Percentiles rank a stretch among this genome's conserved stretches.
phyloP scores from a whole-genome alignment of 2,329 filamentous ascomycete species.

The Grosmannia penicillata region DNA sequence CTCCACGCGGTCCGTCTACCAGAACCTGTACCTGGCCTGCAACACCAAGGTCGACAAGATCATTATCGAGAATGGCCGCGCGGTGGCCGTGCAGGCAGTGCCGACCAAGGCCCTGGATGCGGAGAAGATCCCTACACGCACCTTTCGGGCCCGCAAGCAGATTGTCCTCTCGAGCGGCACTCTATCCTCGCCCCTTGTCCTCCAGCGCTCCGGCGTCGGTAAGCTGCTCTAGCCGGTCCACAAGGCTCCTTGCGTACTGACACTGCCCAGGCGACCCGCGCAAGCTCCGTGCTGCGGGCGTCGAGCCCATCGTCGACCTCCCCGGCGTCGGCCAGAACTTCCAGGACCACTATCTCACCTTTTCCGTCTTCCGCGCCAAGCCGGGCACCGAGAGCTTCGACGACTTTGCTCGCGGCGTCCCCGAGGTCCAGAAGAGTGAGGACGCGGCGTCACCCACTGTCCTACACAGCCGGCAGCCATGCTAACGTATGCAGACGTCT shows the following conservation, averaged over 20 bases:
- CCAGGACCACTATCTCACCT: slow-evolving; percentile 63
- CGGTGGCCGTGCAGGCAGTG: slow-evolving; percentile 57
- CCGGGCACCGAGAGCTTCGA: slow-evolving; percentile 66
- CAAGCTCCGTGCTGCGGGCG: slow-evolving; percentile 53
- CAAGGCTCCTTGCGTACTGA: too few species aligned
- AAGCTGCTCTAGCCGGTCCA: too few species aligned
- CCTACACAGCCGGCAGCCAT: neutral
- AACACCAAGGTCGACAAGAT: slow-evolving; percentile 71
- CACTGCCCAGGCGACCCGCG: slow-evolving; percentile 56
- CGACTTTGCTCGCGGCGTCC: slow-evolving; percentile 62
- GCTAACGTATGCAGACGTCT: slow-evolving; percentile 33
- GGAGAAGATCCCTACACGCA: slow-evolving; percentile 31
- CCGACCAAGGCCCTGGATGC: slow-evolving; percentile 40
- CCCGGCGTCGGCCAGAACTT: slow-evolving; percentile 64
- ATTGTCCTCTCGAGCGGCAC: slow-evolving; percentile 62
- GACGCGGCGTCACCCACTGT: neutral
- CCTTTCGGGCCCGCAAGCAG: slow-evolving; percentile 56
- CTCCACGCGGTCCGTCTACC: slow-evolving; percentile 53
- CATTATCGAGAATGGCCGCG: slow-evolving; percentile 56
- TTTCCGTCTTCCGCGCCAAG: slow-evolving; percentile 57
- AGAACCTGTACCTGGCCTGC: slow-evolving; percentile 56
- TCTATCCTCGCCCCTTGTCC: slow-evolving; percentile 57
- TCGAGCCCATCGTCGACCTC: slow-evolving; percentile 55
- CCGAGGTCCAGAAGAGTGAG: slow-evolving; percentile 51
- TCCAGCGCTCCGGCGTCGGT: slow-evolving; percentile 63